Evolutionary conservation across 768 basidiomycete genomes (phyloP).

Genomic region (Leccinum truebloodii): DNA sequence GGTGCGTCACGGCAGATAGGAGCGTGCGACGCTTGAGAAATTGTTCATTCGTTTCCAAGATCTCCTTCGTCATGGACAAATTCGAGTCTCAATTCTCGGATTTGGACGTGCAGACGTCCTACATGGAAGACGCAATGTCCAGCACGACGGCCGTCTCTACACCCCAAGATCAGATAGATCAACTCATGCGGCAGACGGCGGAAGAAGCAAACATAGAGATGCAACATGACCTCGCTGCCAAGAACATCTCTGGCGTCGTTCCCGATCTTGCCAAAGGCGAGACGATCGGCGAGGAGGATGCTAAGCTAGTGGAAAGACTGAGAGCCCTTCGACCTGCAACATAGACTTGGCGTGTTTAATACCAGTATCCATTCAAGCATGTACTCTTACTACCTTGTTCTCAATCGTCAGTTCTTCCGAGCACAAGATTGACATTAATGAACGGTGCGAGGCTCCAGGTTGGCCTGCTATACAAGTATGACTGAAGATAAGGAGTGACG

Average conservation of each 20-base stretch:
- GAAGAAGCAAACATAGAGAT: slow-evolving; percentile 97
- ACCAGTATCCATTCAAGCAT: background rate
- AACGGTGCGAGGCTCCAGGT: slow-evolving; percentile 8
- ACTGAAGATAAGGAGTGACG: slow-evolving; percentile 16
- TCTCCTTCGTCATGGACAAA: slow-evolving; percentile 98
- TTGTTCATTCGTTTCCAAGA: slow-evolving; percentile 47
- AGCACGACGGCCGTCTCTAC: slow-evolving; percentile 90
- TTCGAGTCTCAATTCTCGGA: slow-evolving; percentile 97
- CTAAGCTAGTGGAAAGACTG: slow-evolving; percentile 80
- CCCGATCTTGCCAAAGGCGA: slow-evolving; percentile 57
- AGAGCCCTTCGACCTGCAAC: slow-evolving; percentile 83
- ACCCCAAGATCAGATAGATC: slow-evolving; percentile 96
- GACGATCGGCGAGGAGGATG: slow-evolving; percentile 72
- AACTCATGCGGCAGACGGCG: slow-evolving; percentile 88
- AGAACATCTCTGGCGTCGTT: slow-evolving; percentile 54
- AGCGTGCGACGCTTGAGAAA: background rate
- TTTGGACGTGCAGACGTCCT: slow-evolving; percentile 95
- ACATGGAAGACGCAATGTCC: slow-evolving; percentile 97
- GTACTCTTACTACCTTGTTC: slow-evolving; percentile 11
- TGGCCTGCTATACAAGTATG: slow-evolving; percentile 3
- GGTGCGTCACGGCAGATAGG: slow-evolving; percentile 46
- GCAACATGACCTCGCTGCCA: slow-evolving; percentile 82
- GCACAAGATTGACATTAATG: slow-evolving; percentile 13
- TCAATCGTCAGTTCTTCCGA: background rate
- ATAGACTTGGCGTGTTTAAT: slow-evolving; percentile 28